These are phyloP conservation scores for Candida albicans DNA, from an alignment of 1,139 yeast genomes.

Conservation along the genomic window DNA sequence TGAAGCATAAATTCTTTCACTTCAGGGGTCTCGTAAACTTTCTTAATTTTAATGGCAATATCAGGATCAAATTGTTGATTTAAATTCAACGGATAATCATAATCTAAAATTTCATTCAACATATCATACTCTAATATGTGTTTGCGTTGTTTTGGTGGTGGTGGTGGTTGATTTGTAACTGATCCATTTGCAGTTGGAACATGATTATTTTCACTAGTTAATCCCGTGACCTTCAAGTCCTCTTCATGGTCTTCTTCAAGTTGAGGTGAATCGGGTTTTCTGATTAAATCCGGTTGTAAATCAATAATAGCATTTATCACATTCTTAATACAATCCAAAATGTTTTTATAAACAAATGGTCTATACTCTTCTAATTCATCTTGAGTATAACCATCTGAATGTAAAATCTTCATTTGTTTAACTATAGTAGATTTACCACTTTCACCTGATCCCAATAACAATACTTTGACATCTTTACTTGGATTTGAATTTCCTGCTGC, in stretches of 20 bases:
- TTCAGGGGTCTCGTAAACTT: conserved; percentile 55
- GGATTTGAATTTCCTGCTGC: conserved; percentile 13
- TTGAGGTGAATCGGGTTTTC: conserved; percentile 11
- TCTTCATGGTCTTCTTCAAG: conserved; percentile 7
- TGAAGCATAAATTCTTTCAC: conserved; percentile 58
- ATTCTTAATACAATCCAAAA: conserved; percentile 64
- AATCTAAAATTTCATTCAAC: conserved; percentile 46
- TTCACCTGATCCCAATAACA: conserved; percentile 76
- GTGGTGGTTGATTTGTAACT: conserved; percentile 2
- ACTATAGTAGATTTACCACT: conserved; percentile 77
- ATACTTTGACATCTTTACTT: conserved; percentile 55
- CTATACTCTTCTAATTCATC: conserved; percentile 66
- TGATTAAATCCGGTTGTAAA: conserved; percentile 49
- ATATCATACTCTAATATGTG: conserved; percentile 39
- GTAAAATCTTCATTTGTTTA: conserved; percentile 72
- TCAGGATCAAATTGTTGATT: conserved; percentile 44
- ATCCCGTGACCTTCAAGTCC: conserved; percentile 5
- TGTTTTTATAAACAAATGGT: conserved; percentile 68
- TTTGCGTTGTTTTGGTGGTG: conserved; percentile 13
- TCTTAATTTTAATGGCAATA: conserved; percentile 46
- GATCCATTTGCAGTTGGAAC: conserved; percentile 16
- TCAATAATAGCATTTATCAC: conserved; percentile 58
- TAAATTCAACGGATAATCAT: conserved; percentile 50
- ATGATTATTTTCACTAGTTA: conserved; percentile 12
- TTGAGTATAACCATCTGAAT: conserved; percentile 65